Conservation (phyloP, 2,329 filamentous ascomycete species). For the Knoxdaviesia proteae region DNA sequence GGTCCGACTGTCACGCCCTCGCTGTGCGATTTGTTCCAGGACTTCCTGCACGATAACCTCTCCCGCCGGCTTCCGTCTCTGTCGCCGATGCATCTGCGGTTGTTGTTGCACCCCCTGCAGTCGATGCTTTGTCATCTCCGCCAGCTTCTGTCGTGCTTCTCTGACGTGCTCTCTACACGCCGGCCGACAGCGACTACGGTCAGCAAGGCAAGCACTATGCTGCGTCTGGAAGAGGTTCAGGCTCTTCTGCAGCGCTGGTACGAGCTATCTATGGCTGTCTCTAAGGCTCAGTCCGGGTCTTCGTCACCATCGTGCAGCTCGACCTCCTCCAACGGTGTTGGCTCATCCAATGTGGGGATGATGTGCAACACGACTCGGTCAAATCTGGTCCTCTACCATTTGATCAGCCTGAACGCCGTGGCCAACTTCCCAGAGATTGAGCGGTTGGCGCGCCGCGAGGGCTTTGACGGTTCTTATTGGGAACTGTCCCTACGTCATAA, state of each 20-base stretch:
- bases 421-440: conserved; percentile 49
- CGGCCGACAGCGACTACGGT: conserved; percentile 22
- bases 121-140: conserved; percentile 41
- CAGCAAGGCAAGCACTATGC: conserved; percentile 37
- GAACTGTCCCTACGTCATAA: conserved; percentile 34
- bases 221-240: conserved; percentile 43
- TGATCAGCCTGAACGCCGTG: conserved; percentile 47
- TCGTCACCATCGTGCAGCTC: too few species aligned
- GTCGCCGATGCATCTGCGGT: conserved; percentile 36
- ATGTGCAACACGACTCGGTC: conserved; percentile 33
- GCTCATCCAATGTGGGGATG: too few species aligned
- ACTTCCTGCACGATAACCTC: conserved; percentile 44
- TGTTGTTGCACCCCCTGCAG: conserved; percentile 49
- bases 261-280: conserved; percentile 35
- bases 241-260: conserved; percentile 45
- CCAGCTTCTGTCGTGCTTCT: conserved; percentile 44
- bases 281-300: conserved; percentile 15
- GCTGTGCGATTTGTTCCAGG: conserved; percentile 43
- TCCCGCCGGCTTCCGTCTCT: conserved; percentile 21
- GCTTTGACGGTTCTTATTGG: conserved; percentile 32
- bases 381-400: conserved; percentile 48
- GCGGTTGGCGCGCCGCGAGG: conserved; percentile 39
- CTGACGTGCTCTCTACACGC: conserved; percentile 26
- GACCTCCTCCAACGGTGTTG: too few species aligned
- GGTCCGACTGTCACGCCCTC: conserved; percentile 31